Evolutionary conservation across 106 monocot genomes (phyloP), one percentile per base, ranked within the genome.

Genomic region (Chionographis japonica): DNA sequence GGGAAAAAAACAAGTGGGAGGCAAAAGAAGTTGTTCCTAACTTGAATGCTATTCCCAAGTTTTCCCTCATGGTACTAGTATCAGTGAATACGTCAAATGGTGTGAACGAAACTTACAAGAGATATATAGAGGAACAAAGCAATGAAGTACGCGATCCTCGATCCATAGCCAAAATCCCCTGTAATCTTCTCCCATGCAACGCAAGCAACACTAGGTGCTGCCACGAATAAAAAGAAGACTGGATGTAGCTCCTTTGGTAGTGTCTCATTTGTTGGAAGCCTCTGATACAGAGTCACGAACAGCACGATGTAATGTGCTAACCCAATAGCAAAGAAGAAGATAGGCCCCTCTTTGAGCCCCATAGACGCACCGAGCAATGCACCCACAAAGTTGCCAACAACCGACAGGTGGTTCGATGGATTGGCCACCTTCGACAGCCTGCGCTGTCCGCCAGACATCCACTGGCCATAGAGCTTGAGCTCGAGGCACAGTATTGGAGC

Each of bases 231-330:
- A 51, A 90, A 94, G 82, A 94, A 94, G 3, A 94, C 93, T 4
- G 93, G 93, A 63, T 94, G 93, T 52, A 90, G 87, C 56, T 94
- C 93, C 62, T 77, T 84, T 0, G 93, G 93, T 13, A 93, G 83
- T 0, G 89, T 83, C 52, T 89, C 89, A 19, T 84, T 93, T 1
- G 84, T 93, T 0, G 93, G 93, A 38, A 93, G 81, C 37, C 93
- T 73, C 81, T 93, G 93, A 50, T 90, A 93, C 59, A 93, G 64
- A 41, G 93, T 93, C 3, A 93, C 93, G 52, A 93, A 89, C 12
- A 93, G 56, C 12, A 93, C 93, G 2, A 61, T 64, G 66, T 94
- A 94, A 61, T 94, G 93, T 9, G 90, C 90, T 17, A 94, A 49
- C 2, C 93, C 93, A 10, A 94, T 75, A 2, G 93, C 89, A 68